These are phyloP conservation scores for Pseudogymnoascus sp. DNA, from an alignment of 2,329 filamentous ascomycete species.

Conservation along the genomic window DNA sequence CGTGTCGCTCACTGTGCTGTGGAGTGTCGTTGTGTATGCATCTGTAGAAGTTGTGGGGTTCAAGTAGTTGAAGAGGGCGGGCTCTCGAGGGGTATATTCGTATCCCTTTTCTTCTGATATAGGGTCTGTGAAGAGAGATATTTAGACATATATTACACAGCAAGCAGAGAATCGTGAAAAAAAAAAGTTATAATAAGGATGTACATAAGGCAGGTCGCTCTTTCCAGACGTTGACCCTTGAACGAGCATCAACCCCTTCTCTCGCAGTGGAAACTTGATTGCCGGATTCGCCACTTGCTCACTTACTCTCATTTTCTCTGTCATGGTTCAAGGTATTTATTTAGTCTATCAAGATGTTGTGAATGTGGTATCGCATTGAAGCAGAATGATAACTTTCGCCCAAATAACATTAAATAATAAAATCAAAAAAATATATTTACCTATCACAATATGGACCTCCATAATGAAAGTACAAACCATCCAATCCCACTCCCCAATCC, in stretches of 20 bases:
- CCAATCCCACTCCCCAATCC: not conserved
- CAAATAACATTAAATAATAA: not conserved
- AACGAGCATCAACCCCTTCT: not conserved
- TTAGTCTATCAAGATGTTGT: not conserved
- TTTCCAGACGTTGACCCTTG: not conserved
- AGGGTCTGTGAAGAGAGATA: not conserved
- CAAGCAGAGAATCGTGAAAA: not conserved
- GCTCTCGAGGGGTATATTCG: not conserved
- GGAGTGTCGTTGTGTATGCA: not conserved
- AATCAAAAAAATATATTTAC: not conserved
- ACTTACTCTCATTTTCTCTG: not conserved
- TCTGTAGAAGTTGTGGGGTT: not conserved
- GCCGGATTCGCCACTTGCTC: not conserved
- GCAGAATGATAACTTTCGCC: not conserved
- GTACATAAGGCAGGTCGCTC: not conserved
- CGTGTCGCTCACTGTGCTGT: not conserved
- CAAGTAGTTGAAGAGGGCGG: not conserved
- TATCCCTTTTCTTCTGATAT: not conserved
- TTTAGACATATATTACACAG: not conserved
- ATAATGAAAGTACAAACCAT: not conserved
- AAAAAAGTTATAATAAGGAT: conserved; percentile 1
- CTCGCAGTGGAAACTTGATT: not conserved
- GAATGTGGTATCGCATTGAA: not conserved
- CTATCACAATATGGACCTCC: not conserved
- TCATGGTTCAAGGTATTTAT: not conserved